Base-by-base conservation (phyloP, 2,329 filamentous ascomycete genomes). In the Alternaria sp. region DNA sequence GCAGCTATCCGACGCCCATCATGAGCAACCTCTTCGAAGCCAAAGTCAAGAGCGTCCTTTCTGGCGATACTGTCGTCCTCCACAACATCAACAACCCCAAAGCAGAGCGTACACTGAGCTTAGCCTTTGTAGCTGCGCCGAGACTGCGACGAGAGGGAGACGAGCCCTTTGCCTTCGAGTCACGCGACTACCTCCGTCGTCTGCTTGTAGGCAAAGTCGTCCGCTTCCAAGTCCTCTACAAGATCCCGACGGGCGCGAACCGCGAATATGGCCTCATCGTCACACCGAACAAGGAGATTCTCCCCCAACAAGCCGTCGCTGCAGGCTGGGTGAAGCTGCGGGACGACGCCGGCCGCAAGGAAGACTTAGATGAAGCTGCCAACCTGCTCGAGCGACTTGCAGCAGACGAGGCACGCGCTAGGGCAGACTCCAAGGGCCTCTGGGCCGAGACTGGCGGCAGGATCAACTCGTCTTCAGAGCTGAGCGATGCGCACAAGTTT, bases 301-400 rank as follows among this genome's bases (percentile, higher is more conserved):
- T 99, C 50, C 93, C 95, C 17, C 93, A 98, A 64, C 87, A 91
- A 62, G 85, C 90, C 57, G 87, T 98, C 64, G 88, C 92, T 73
- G 91, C 93, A 71, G 95, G 95, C 66, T 97, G 93, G 93, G 82
- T 93, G 63, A 96, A 95, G 80, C 86, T 99, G 60, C 88, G 95
- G 64, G 95, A 99, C 72, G 95, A 99, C 78, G 93, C 94, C 58
- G 93, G 93, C 61, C 89, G 90, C 66, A 95, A 94, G 74, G 93
- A 97, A 66, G 93, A 97, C 58, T 88, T 89, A 2, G 90, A 95
- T 57, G 89, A 93, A 51, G 84, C 89, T 8, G 73, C 81, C 29
- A 82, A 88, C 63, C 85, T 90, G 60, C 83, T 99, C 24, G 90
- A 96, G 69, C 89, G 87, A 70, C 86, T 99, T 60, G 89, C 92